A percentile compares a stretch with the other conserved stretches of the same genome.
Evolutionary conservation across 495 filamentous ascomycete genomes (phyloP).

Genomic region (Lophiotrema nucula): DNA sequence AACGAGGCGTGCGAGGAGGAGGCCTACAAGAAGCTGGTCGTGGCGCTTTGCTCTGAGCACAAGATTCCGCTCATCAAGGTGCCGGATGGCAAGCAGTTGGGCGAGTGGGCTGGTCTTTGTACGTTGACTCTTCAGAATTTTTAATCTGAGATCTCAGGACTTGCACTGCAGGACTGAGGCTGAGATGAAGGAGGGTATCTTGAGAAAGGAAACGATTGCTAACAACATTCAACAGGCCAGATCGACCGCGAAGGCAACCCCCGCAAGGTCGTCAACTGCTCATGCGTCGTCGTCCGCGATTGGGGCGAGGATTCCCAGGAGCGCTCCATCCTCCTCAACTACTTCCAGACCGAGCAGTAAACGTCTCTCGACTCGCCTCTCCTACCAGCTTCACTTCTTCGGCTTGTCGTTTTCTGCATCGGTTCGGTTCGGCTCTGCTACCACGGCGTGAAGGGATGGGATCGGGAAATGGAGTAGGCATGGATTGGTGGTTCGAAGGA

Average conservation of each 20-base stretch:
- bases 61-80: conserved; percentile 99
- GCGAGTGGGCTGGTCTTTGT: conserved; percentile 99
- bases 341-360: conserved; percentile 92
- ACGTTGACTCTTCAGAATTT: conserved; percentile 47
- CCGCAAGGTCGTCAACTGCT: conserved; percentile 99
- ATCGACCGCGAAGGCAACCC: conserved; percentile 99
- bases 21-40: conserved; percentile 99
- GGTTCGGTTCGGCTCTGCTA: conserved; percentile 4
- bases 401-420: neutral
- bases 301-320: conserved; percentile 99
- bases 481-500: neutral
- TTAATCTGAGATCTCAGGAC: neutral
- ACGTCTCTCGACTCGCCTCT: conserved; percentile 3
- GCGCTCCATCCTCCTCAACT: conserved; percentile 96
- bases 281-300: conserved; percentile 97
- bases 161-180: neutral
- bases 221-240: conserved; percentile 62
- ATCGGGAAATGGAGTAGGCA: neutral
- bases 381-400: neutral
- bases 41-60: conserved; percentile 96
- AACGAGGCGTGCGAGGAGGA: conserved; percentile 99
- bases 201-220: conserved; percentile 1
- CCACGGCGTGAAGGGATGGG: neutral
- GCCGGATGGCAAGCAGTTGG: conserved; percentile 97
- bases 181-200: too few species aligned